Base-by-base conservation (phyloP, 202 grass and related monocot genomes). In the Cymbopogon flexuosus region DNA sequence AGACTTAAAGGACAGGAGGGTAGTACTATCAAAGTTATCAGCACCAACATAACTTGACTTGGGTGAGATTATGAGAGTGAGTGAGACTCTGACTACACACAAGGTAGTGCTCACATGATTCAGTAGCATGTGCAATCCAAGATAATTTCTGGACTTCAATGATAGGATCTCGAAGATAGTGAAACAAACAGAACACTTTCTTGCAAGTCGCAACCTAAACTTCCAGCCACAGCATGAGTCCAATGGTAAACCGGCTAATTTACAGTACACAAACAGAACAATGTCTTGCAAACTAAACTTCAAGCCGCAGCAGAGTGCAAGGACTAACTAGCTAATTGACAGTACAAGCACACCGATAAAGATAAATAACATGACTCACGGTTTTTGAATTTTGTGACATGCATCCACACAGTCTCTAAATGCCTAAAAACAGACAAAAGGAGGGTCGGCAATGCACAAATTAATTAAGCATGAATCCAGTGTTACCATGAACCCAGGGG, bases 401-500 rank as follows among this genome's bases (percentile, higher is more conserved):
- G 33, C 68, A 59, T 40, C 72, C 65, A 62, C 36, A 41, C 33
- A 45, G 27, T 13, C 39, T 62, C 86, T 78, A 67, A 46, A 83
- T 54, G 39, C 64, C 42, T 76, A 24, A 62, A 79, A 56, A 62
- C 34, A 75, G 64, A 62, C 0, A 33, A 43, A 59, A 63, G 43
- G 8, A 56, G 72, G 65, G 58, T 16, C 66, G 10, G 3, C 15
- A 72, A 63, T 82, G 41, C 11, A 72, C 12, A 67, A 16, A 68
- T n/a, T 41, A 77, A 22, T 65, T 82, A n/a, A 42, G 39, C 80
- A 73, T 76, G 16, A 82, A 59, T 54, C 2, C 37, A 33, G 13
- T 1, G 2, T 51, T 90, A 96, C 96, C 92, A 91, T 87, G 85
- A 99, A 99, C 56, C 96, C 96, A 73, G 81, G 85, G 18, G 92